A percentile compares a stretch with the other conserved stretches of the same genome.
Evolutionary conservation across 306 rosid species (phyloP).

Genomic region (Corylus heterophylla): DNA sequence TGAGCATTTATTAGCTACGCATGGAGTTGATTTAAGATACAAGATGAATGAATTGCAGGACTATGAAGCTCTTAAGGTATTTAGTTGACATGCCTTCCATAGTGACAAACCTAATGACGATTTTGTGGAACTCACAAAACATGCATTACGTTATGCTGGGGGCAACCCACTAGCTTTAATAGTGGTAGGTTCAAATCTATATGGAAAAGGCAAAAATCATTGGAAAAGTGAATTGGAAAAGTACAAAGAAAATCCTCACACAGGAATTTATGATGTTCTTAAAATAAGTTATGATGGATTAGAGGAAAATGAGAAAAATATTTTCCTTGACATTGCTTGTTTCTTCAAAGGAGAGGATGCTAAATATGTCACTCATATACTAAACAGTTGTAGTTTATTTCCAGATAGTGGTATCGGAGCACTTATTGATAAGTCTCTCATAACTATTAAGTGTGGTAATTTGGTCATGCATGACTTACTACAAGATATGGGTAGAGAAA

Average conservation of each 20-base stretch:
- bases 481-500: neutral
- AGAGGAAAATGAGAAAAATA: constrained; percentile 1
- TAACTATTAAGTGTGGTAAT: neutral
- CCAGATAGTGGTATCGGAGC: neutral
- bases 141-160: neutral
- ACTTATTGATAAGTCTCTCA: neutral
- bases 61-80: neutral
- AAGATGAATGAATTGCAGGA: neutral
- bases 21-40: neutral
- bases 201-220: neutral
- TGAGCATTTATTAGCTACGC: neutral
- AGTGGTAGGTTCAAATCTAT: neutral
- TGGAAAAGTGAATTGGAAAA: neutral
- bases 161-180: neutral
- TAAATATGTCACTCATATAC: neutral
- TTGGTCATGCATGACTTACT: neutral
- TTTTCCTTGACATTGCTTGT: neutral
- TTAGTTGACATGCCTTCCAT: neutral
- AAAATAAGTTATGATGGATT: neutral
- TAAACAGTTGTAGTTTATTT: neutral
- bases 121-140: neutral
- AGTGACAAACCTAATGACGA: neutral
- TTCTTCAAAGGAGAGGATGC: neutral
- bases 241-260: neutral
- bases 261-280: neutral